These are phyloP conservation scores for Apiospora arundinis DNA, from an alignment of 2,329 filamentous ascomycete genomes.

Conservation along the genomic window DNA sequence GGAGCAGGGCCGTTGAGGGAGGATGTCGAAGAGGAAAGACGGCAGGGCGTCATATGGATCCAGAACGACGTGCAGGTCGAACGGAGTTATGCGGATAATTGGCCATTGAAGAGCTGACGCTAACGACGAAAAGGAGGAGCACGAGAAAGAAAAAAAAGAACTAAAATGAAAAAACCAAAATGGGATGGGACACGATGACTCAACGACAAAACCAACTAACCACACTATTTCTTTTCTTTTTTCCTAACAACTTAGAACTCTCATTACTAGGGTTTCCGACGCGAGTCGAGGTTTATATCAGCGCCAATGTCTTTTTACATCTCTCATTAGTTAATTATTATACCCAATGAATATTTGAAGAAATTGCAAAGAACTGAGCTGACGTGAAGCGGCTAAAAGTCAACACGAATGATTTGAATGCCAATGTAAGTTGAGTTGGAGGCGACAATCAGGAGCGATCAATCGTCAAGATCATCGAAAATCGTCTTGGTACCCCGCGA, in stretches of 20 bases:
- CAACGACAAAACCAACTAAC: neutral
- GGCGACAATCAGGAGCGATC: neutral
- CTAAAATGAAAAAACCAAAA: neutral
- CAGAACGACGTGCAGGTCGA: constrained; percentile 38
- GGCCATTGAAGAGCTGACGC: constrained; percentile 34
- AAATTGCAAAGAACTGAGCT: too few relatives aligned
- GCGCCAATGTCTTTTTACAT: constrained; percentile 12
- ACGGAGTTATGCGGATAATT: constrained; percentile 33
- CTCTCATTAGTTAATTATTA: constrained; percentile 13
- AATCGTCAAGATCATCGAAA: neutral
- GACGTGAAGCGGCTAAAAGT: too few relatives aligned
- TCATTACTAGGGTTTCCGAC: constrained; percentile 16
- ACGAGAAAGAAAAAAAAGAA: neutral
- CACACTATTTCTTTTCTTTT: neutral
- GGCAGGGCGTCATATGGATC: constrained; percentile 37
- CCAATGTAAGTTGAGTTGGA: neutral
- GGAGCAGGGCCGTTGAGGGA: constrained; percentile 17
- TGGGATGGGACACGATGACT: neutral
- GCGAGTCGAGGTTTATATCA: constrained; percentile 19
- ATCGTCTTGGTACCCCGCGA: neutral
- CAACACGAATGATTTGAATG: too few relatives aligned
- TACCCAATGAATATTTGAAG: neutral
- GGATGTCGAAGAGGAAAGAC: constrained; percentile 20
- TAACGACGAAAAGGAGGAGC: neutral
- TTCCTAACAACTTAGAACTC: neutral